Evolutionary conservation across 257 asterid species (phyloP).

Genomic region (Rhazya stricta): DNA sequence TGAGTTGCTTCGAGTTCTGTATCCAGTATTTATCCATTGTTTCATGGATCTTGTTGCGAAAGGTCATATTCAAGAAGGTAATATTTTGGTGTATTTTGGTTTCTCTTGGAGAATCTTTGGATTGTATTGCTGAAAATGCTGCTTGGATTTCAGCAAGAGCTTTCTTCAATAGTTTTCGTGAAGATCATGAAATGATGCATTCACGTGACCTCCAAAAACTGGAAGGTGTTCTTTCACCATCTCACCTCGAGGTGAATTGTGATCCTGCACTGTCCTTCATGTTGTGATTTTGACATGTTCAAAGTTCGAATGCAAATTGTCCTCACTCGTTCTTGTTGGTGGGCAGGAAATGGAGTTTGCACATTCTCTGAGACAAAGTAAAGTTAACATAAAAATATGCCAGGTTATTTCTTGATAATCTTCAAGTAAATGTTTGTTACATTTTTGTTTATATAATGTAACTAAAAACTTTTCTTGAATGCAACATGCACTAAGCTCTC

Average conservation of each 20-base stretch:
- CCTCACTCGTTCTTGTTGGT: slow-evolving; percentile 16
- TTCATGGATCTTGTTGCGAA: slow-evolving; percentile 96
- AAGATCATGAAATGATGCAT: slow-evolving; percentile 91
- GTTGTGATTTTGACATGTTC: slow-evolving; percentile 12
- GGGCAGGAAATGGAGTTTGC: slow-evolving; percentile 97
- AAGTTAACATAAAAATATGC: slow-evolving; percentile 84
- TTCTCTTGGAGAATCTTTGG: slow-evolving; percentile 1
- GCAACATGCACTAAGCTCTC: neutral
- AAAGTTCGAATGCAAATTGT: slow-evolving; percentile 18
- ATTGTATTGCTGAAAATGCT: slow-evolving; percentile 17
- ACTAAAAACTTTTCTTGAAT: neutral
- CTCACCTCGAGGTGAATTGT: slow-evolving; percentile 78
- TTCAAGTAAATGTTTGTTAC: slow-evolving; percentile 2
- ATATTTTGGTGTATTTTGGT: slow-evolving; percentile 8
- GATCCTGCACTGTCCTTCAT: slow-evolving; percentile 21
- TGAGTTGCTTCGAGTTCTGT: slow-evolving; percentile 93
- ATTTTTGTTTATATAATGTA: neutral
- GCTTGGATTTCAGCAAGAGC: slow-evolving; percentile 58
- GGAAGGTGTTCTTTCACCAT: slow-evolving; percentile 94
- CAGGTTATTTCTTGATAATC: slow-evolving; percentile 43
- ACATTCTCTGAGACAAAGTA: slow-evolving; percentile 82
- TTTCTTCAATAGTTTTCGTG: slow-evolving; percentile 85
- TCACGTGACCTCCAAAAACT: slow-evolving; percentile 84
- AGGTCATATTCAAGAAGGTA: slow-evolving; percentile 94
- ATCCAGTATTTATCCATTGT: slow-evolving; percentile 92